phyloP scores from a whole-genome alignment of 805 yeast species.

The Candida verbasci region DNA sequence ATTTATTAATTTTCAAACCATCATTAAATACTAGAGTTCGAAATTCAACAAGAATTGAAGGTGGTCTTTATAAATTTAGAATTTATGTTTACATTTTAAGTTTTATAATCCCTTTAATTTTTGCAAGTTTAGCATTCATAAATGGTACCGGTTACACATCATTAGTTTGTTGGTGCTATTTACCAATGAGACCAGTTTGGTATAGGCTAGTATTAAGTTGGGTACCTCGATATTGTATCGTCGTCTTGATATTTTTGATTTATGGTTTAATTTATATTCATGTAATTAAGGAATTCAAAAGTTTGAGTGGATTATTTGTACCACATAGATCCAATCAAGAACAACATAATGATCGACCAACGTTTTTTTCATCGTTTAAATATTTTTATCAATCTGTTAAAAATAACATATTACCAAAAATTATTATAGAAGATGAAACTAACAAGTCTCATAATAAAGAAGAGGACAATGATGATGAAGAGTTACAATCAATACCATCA shows the following conservation, averaged over 20 bases:
- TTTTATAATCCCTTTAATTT: slow-evolving; percentile 55
- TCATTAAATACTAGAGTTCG: slow-evolving; percentile 39
- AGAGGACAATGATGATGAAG: slow-evolving; percentile 13
- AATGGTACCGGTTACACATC: slow-evolving; percentile 52
- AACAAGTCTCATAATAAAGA: slow-evolving; percentile 7
- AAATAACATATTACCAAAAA: slow-evolving; percentile 23
- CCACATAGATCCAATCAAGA: slow-evolving; percentile 14
- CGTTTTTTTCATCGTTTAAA: slow-evolving; percentile 29
- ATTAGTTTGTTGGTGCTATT: slow-evolving; percentile 71
- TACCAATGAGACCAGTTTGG: slow-evolving; percentile 73
- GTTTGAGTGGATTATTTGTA: slow-evolving; percentile 45
- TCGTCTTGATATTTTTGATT: slow-evolving; percentile 56
- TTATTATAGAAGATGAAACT: slow-evolving; percentile 18
- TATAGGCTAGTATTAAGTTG: slow-evolving; percentile 69
- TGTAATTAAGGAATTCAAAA: slow-evolving; percentile 58
- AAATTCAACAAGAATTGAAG: slow-evolving; percentile 46
- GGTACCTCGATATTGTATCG: slow-evolving; percentile 73
- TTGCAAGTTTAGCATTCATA: slow-evolving; percentile 73
- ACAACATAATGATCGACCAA: slow-evolving; percentile 18
- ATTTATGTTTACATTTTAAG: slow-evolving; percentile 54
- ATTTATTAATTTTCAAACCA: slow-evolving; percentile 65
- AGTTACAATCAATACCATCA: slow-evolving; percentile 11
- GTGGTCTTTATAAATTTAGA: slow-evolving; percentile 65
- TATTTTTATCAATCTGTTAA: slow-evolving; percentile 22
- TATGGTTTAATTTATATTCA: slow-evolving; percentile 70